Conservation (phyloP, 1,139 yeast genomes). For the Kazachstania sp. region DNA sequence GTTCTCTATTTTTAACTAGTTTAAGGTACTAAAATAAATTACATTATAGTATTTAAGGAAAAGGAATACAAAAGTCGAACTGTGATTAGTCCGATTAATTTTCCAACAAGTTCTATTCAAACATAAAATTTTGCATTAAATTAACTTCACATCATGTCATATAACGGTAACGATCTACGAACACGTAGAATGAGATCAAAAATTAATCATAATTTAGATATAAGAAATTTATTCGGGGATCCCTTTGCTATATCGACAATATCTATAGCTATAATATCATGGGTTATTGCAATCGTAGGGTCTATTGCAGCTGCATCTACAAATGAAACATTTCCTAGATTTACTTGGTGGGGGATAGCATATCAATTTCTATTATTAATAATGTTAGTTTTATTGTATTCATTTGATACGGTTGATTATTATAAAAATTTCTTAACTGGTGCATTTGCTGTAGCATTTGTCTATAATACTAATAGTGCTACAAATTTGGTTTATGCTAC, state of each 20-base stretch:
- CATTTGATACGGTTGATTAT: constrained; percentile 59
- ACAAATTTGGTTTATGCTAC: constrained; percentile 67
- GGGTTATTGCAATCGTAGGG: constrained; percentile 85
- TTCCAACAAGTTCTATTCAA: too few relatives aligned
- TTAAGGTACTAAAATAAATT: too few relatives aligned
- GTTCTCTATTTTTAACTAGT: too few relatives aligned
- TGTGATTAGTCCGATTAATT: too few relatives aligned
- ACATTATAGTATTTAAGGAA: too few relatives aligned
- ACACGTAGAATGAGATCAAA: constrained; percentile 19
- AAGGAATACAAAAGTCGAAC: too few relatives aligned
- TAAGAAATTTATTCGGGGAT: constrained; percentile 52
- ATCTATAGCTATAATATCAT: constrained; percentile 53
- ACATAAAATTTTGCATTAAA: too few relatives aligned
- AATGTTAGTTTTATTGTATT: constrained; percentile 50
- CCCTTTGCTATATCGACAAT: constrained; percentile 66
- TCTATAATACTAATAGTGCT: constrained; percentile 76
- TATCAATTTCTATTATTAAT: constrained; percentile 59
- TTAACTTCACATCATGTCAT: background rate
- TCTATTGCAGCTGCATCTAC: constrained; percentile 54
- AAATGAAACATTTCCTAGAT: constrained; percentile 51
- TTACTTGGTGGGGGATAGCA: constrained; percentile 97
- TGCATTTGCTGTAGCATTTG: constrained; percentile 45
- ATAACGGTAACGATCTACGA: constrained; percentile 3
- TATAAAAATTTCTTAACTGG: constrained; percentile 43
- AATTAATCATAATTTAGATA: constrained; percentile 23